Conservation (phyloP, 148 eudicot species). For the Heliamphora exappendiculata region DNA sequence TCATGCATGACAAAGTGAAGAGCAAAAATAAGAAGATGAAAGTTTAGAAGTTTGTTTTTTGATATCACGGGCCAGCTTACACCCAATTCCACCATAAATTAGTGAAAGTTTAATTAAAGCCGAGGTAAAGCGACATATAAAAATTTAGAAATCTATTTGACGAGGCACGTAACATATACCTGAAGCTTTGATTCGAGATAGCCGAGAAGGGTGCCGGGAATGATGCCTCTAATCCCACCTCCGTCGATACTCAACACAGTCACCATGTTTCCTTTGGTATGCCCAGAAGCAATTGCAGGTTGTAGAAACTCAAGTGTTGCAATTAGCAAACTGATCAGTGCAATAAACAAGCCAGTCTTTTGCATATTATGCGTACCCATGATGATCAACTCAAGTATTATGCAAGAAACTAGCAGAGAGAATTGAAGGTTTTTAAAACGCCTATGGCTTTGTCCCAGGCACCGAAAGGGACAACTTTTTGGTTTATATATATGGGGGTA, state of each 20-base stretch:
- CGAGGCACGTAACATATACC: not conserved
- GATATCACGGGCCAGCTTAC: too few species aligned
- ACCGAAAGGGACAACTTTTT: too few species aligned
- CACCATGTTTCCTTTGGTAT: constrained; percentile 10
- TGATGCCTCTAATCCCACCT: constrained; percentile 29
- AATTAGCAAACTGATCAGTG: not conserved
- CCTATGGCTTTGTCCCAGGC: too few species aligned
- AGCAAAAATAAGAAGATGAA: not conserved
- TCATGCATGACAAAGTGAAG: too few species aligned
- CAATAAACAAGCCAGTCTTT: not conserved
- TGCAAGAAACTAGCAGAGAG: too few species aligned
- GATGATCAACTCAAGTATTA: too few species aligned
- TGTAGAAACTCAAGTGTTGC: not conserved
- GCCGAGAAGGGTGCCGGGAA: constrained; percentile 21
- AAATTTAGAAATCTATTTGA: not conserved
- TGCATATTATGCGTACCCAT: not conserved
- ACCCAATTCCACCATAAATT: not conserved
- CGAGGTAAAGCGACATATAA: not conserved
- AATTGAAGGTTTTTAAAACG: too few species aligned
- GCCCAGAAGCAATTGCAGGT: constrained; percentile 7
- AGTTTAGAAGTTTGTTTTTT: too few species aligned
- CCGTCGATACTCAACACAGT: constrained; percentile 29
- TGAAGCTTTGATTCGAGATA: constrained; percentile 28
- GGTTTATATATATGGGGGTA: too few species aligned
- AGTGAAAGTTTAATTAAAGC: too few species aligned